Conservation (phyloP, 2,329 filamentous ascomycete genomes). For the Leptographium galeiforme region DNA sequence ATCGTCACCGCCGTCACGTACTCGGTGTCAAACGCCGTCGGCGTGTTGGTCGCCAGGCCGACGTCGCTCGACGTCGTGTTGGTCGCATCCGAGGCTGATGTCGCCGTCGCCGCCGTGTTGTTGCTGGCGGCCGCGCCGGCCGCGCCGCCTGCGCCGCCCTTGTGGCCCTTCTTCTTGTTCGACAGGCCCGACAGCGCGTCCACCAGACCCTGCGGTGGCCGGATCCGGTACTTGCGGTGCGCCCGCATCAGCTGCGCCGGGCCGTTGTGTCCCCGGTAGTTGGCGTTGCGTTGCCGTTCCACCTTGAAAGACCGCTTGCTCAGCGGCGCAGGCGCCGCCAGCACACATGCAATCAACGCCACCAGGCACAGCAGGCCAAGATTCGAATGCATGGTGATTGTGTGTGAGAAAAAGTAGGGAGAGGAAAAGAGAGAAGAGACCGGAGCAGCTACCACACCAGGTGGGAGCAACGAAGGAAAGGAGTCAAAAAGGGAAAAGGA, state of each 20-base stretch:
- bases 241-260: slow-evolving; percentile 48
- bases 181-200: slow-evolving; percentile 18
- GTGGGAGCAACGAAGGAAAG: slow-evolving; percentile 9
- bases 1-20: slow-evolving; percentile 59
- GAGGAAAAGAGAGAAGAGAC: background rate
- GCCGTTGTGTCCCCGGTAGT: slow-evolving; percentile 43
- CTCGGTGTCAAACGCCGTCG: slow-evolving; percentile 51
- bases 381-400: slow-evolving; percentile 14
- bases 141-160: background rate
- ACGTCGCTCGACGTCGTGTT: slow-evolving; percentile 20
- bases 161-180: background rate
- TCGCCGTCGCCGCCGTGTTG: slow-evolving; percentile 11
- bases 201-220: slow-evolving; percentile 28
- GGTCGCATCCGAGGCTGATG: slow-evolving; percentile 14
- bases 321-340: slow-evolving; percentile 32
- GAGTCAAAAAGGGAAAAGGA: background rate
- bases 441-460: slow-evolving; percentile 13
- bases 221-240: slow-evolving; percentile 54
- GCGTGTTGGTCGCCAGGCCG: slow-evolving; percentile 50
- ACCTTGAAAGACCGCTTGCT: slow-evolving; percentile 49
- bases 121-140: slow-evolving; percentile 14
- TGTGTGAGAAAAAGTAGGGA: background rate
- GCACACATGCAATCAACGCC: slow-evolving; percentile 29
- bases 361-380: slow-evolving; percentile 23
- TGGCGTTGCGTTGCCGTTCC: slow-evolving; percentile 40